Conservation (phyloP, 2,329 filamentous ascomycete genomes). For the Colletotrichum cereale region DNA sequence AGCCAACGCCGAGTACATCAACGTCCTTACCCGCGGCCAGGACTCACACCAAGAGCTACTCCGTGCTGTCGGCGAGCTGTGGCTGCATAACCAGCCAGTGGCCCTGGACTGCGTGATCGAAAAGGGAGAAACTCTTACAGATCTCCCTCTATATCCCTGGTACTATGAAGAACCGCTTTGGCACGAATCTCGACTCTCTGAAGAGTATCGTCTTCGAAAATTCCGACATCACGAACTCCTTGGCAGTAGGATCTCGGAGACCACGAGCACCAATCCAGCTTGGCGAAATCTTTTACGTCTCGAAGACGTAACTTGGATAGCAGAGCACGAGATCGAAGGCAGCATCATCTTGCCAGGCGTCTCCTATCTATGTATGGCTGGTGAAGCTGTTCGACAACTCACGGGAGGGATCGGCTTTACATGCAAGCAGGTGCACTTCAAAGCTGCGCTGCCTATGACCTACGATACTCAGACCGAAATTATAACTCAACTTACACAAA, state of each 20-base stretch:
- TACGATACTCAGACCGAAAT: conserved; percentile 26
- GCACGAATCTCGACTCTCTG: conserved; percentile 16
- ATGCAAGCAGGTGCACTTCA: conserved; percentile 23
- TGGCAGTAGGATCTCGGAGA: conserved; percentile 9
- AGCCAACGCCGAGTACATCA: conserved; percentile 18
- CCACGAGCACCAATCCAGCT: background rate
- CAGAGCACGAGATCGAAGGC: conserved; percentile 16
- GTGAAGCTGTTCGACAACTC: conserved; percentile 21
- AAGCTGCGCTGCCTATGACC: conserved; percentile 22
- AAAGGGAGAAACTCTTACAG: conserved; percentile 4
- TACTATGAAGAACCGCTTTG: conserved; percentile 19
- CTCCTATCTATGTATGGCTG: conserved; percentile 21
- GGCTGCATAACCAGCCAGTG: conserved; percentile 17
- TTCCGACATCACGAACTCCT: conserved; percentile 27
- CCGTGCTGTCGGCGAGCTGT: conserved; percentile 34
- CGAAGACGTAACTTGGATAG: conserved; percentile 22
- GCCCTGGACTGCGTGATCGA: conserved; percentile 20
- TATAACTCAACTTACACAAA: conserved; percentile 9
- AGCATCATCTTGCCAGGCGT: conserved; percentile 3
- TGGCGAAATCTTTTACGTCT: conserved; percentile 23
- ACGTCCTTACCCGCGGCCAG: conserved; percentile 30
- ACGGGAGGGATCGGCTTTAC: conserved; percentile 17
- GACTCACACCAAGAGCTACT: conserved; percentile 24
- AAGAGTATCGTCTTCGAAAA: conserved; percentile 15
- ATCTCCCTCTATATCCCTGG: conserved; percentile 24